Conservation (phyloP, 225 moss, liverwort and hornwort species). For the Physcomitrellopsis africana region DNA sequence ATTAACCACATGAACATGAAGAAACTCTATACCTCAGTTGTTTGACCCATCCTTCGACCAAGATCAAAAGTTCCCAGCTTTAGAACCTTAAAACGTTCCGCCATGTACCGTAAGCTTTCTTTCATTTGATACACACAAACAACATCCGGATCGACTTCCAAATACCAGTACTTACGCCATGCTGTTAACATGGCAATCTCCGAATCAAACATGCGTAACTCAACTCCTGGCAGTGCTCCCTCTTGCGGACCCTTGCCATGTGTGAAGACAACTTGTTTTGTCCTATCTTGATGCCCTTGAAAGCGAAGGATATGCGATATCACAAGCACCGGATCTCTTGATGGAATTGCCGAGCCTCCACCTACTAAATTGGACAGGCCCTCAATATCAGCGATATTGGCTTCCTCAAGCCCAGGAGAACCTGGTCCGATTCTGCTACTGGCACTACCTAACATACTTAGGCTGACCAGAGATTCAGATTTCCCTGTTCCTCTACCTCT, state of each 20-base stretch:
- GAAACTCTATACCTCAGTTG: conserved; percentile 49
- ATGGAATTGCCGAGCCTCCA: conserved; percentile 61
- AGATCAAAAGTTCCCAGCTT: conserved; percentile 65
- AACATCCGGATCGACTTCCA: conserved; percentile 68
- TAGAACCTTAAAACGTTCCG: conserved; percentile 61
- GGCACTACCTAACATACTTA: conserved; percentile 32
- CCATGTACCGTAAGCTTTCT: conserved; percentile 60
- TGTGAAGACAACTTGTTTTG: conserved; percentile 52
- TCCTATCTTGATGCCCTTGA: conserved; percentile 41
- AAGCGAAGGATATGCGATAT: conserved; percentile 59
- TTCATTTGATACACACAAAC: conserved; percentile 70
- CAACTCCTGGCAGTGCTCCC: conserved; percentile 55
- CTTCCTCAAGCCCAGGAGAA: conserved; percentile 28
- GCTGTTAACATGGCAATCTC: conserved; percentile 57
- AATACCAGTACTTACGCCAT: conserved; percentile 57
- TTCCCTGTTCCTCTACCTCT: conserved; percentile 50
- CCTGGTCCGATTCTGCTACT: conserved; percentile 29
- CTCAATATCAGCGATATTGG: conserved; percentile 47
- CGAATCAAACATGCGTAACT: conserved; percentile 49
- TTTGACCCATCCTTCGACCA: conserved; percentile 59
- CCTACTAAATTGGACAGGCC: conserved; percentile 40
- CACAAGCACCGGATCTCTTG: conserved; percentile 64
- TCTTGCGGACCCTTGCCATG: conserved; percentile 38
- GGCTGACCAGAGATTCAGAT: conserved; percentile 37
- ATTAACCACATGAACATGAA: conserved; percentile 7